phyloP scores from a whole-genome alignment of 208 protist genomes.

The Acanthamoeba triangularis region DNA sequence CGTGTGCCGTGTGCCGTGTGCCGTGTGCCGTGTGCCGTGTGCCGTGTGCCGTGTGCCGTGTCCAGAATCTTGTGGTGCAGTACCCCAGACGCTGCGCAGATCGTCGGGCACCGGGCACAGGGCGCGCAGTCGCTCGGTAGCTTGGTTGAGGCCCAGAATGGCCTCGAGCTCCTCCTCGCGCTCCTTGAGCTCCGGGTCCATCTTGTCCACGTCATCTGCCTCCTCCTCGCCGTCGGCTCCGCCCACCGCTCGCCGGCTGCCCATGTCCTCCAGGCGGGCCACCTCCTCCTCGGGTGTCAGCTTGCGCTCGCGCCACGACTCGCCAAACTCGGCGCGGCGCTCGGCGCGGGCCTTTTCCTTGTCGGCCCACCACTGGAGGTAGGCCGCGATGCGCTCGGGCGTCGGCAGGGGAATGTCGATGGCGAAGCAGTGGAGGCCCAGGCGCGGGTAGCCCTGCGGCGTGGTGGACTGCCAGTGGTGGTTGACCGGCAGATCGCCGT shows the following conservation, averaged over 20 bases:
- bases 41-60: no score
- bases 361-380: conserved; percentile 1
- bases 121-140: conserved; percentile 10
- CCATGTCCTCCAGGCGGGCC: background rate
- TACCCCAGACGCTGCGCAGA: background rate
- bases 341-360: background rate
- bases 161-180: background rate
- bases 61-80: no score
- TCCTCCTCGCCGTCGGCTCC: background rate
- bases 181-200: conserved; percentile 1
- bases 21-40: no score
- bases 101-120: conserved; percentile 5
- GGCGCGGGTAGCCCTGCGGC: background rate
- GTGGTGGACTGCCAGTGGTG: background rate
- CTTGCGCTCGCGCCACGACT: conserved; percentile 1
- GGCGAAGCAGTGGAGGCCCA: conserved; percentile 33
- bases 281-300: background rate
- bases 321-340: background rate
- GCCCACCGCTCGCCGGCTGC: background rate
- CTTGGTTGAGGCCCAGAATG: background rate
- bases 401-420: conserved; percentile 49
- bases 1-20: no score
- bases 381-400: conserved; percentile 21
- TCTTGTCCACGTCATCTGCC: background rate
- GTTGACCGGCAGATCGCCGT: conserved; percentile 52